phyloP scores from a whole-genome alignment of 1,139 yeast species.

The Pichia sp. region DNA sequence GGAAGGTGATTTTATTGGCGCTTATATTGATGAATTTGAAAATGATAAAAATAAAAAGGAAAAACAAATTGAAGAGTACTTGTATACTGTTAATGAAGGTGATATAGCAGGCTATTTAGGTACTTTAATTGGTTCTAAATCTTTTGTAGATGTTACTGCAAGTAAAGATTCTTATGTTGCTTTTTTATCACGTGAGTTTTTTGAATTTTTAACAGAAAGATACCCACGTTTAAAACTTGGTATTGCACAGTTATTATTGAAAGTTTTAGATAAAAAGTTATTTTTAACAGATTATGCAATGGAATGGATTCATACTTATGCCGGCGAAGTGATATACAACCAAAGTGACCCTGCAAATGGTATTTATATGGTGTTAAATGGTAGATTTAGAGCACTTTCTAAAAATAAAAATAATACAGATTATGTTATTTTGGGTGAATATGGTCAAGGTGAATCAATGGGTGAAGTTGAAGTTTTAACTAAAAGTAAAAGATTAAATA shows the following conservation, averaged over 20 bases:
- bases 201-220: constrained; percentile 66
- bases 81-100: constrained; percentile 65
- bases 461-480: constrained; percentile 96
- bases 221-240: constrained; percentile 72
- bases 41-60: constrained; percentile 1
- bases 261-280: constrained; percentile 59
- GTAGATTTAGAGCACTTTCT: constrained; percentile 67
- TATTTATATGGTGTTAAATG: constrained; percentile 84
- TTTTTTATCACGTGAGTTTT: constrained; percentile 53
- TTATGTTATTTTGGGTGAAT: constrained; percentile 57
- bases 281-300: constrained; percentile 81
- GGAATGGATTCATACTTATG: constrained; percentile 89
- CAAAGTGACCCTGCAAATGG: constrained; percentile 92
- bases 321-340: constrained; percentile 72
- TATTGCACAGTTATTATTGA: constrained; percentile 67
- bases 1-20: constrained; percentile 20
- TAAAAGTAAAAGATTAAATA: constrained; percentile 63
- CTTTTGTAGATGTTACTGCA: constrained; percentile 67
- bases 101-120: constrained; percentile 87
- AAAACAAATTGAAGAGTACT: constrained; percentile 33
- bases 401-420: constrained; percentile 13
- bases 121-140: constrained; percentile 70
- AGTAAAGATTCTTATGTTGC: constrained; percentile 57
- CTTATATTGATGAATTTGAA: constrained; percentile 23
- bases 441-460: constrained; percentile 89